Conservation (phyloP, 2,329 filamentous ascomycete genomes). For the Beauveria sp. region DNA sequence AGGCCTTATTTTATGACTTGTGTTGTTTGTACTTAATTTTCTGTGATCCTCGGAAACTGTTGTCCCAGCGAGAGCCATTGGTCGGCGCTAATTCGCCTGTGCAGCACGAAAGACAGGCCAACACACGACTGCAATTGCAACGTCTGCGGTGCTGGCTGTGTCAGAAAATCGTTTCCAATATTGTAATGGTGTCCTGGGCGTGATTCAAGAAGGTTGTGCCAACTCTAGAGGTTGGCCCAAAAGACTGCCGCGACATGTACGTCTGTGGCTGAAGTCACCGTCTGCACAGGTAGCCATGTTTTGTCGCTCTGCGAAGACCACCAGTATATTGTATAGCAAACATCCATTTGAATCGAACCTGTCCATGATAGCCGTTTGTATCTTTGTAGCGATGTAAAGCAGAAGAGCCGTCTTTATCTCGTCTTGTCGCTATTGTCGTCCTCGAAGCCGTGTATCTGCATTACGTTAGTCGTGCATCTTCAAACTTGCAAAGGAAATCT, state of each 20-base stretch:
- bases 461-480: background rate
- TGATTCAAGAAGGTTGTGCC: background rate
- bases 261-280: background rate
- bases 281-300: background rate
- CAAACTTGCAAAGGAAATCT: background rate
- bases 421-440: background rate
- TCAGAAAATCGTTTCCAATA: background rate
- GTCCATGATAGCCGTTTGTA: accelerated
- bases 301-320: background rate
- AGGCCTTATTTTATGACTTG: background rate
- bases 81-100: background rate
- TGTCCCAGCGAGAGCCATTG: background rate
- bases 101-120: background rate
- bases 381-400: background rate
- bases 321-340: no score
- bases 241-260: background rate
- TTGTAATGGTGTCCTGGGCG: background rate
- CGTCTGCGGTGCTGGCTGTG: background rate
- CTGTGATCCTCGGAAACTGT: no score
- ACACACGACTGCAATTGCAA: background rate
- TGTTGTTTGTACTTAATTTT: background rate
- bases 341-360: background rate
- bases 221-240: background rate
- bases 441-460: background rate
- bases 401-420: background rate